These are phyloP conservation scores for Cladorrhinum sp. DNA, from an alignment of 2,329 filamentous ascomycete species.

Conservation along the genomic window DNA sequence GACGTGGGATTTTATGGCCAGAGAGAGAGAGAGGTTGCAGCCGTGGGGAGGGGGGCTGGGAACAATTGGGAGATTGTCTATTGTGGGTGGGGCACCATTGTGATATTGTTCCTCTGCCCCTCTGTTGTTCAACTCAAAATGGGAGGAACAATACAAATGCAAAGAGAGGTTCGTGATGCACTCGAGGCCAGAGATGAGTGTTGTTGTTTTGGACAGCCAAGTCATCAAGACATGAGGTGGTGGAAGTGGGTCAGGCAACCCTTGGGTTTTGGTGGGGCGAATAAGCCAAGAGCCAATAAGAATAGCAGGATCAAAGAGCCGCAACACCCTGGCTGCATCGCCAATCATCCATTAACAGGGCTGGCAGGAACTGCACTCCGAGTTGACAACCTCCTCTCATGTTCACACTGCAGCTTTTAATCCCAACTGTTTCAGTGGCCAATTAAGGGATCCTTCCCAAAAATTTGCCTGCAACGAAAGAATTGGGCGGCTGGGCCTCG, in stretches of 20 bases:
- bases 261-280: neutral
- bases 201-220: neutral
- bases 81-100: neutral
- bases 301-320: neutral
- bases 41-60: neutral
- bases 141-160: neutral
- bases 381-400: neutral
- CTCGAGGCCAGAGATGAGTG: neutral
- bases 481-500: neutral
- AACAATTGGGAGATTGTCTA: neutral
- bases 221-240: neutral
- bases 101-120: neutral
- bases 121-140: neutral
- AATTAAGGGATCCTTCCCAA: neutral
- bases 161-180: neutral
- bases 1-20: neutral
- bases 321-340: neutral
- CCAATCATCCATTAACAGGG: neutral
- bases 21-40: neutral
- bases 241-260: neutral
- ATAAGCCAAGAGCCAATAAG: neutral
- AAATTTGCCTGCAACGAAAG: neutral
- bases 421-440: neutral
- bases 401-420: neutral
- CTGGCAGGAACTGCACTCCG: neutral